These are phyloP conservation scores for Backusella westeae DNA, from an alignment of 192 early-diverging fungal species.

Conservation along the genomic window DNA sequence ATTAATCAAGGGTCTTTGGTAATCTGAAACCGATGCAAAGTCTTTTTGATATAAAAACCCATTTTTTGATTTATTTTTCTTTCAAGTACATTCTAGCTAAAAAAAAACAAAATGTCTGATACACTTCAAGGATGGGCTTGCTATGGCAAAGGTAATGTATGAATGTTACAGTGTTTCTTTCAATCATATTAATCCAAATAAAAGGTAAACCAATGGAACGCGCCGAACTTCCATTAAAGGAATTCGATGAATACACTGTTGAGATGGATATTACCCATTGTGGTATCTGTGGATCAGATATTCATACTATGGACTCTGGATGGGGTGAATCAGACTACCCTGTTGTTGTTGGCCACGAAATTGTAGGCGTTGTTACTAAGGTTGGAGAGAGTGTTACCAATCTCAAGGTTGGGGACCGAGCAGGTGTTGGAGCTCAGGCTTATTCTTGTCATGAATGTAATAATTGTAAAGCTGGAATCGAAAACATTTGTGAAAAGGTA, in stretches of 20 bases:
- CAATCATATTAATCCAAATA: neutral
- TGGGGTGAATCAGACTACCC: constrained; percentile 31
- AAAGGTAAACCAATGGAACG: constrained; percentile 25
- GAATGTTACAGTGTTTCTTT: neutral
- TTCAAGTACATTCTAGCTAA: neutral
- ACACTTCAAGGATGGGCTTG: constrained; percentile 29
- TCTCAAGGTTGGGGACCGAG: constrained; percentile 49
- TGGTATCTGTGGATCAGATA: constrained; percentile 78
- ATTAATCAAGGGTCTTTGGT: neutral
- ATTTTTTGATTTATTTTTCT: neutral
- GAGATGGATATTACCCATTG: constrained; percentile 56
- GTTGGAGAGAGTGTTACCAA: constrained; percentile 37
- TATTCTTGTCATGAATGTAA: constrained; percentile 51
- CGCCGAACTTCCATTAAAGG: constrained; percentile 24
- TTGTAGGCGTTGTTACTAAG: constrained; percentile 43
- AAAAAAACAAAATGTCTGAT: constrained; percentile 14
- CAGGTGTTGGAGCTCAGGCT: constrained; percentile 63
- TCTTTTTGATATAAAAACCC: neutral
- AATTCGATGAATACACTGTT: constrained; percentile 39
- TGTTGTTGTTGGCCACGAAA: constrained; percentile 53
- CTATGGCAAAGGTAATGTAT: constrained; percentile 25
- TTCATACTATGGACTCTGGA: constrained; percentile 64
- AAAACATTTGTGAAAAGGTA: constrained; percentile 38
- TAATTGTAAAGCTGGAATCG: constrained; percentile 33
- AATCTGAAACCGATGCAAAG: neutral